These are phyloP conservation scores for Globisporangium alternatum DNA, from an alignment of 352 stramenopile species.

Conservation along the genomic window DNA sequence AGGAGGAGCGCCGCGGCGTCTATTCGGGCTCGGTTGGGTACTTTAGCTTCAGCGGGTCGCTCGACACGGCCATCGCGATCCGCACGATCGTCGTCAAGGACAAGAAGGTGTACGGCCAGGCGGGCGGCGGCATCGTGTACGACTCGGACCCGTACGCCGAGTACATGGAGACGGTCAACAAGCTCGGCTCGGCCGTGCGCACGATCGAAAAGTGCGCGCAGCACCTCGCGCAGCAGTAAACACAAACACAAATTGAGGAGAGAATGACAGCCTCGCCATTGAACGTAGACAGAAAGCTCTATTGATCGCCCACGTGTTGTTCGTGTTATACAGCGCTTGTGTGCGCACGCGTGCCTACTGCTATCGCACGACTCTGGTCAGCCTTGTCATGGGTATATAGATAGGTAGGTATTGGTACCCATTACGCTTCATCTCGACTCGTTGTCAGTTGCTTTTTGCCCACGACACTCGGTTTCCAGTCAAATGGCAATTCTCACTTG, in stretches of 20 bases:
- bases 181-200: slow-evolving; percentile 78
- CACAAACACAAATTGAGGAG: neutral
- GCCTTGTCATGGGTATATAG: too few relatives aligned
- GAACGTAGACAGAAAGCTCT: neutral
- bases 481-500: neutral
- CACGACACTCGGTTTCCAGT: too few relatives aligned
- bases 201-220: slow-evolving; percentile 79
- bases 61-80: slow-evolving; percentile 89
- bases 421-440: too few relatives aligned
- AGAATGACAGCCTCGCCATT: neutral
- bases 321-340: too few relatives aligned
- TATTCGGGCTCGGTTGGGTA: slow-evolving; percentile 88
- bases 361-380: too few relatives aligned
- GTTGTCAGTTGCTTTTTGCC: too few relatives aligned
- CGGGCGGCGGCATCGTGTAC: slow-evolving; percentile 86
- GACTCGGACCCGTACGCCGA: slow-evolving; percentile 85
- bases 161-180: slow-evolving; percentile 90
- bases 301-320: neutral
- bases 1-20: slow-evolving; percentile 77
- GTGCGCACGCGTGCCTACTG: too few relatives aligned
- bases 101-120: slow-evolving; percentile 78
- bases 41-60: slow-evolving; percentile 82
- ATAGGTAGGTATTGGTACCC: too few relatives aligned
- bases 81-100: slow-evolving; percentile 85
- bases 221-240: slow-evolving; percentile 34